Base-by-base conservation (phyloP, 23 red algal genomes). In the Agarophyton chilense region DNA sequence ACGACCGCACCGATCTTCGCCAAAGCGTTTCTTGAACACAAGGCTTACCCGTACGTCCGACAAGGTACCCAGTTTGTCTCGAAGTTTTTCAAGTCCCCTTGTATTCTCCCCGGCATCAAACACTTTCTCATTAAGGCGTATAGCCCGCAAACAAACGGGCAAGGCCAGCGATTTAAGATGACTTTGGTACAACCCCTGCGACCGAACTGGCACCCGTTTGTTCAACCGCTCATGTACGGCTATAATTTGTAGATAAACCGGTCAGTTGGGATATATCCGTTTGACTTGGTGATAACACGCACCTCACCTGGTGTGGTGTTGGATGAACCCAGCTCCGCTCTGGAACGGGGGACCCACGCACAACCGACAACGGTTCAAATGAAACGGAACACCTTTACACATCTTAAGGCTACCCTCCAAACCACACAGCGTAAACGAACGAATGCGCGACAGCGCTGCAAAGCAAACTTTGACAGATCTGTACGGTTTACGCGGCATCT, bases 121-220 rank as follows among this genome's bases (percentile, higher is more conserved):
- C 70, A 78, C 14, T 10, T 64, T 3, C 24, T 45, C 42, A 79
- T 47, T 21, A 77, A 11, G 39, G 66, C 82, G 9, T 87, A 53
- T 38, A 63, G 74, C 21, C 63, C 82, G 2, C 82, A 87, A 25
- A 90, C 86, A 33, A 90, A 90, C 39, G 52, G 86, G 2, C 71
- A 78, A 41, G 55, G 25, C 22, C 72, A 90, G 49, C 64, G 72
- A 55, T 79, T 79, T 50, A 90, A 90, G 43, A 32, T 25, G 5
- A 63, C 70, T 10, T 17, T 90, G 19, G 43, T 90, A 32, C 28
- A 70, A 21, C 44, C 55, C 2, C 50, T 90, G 24, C 72, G 64
- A 25, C 86, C 24, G 11, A 55, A 41, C 45, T 90, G 86, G 45
- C 36, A 90, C 53, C 52, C 54, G 29, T 63, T 66, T 32, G 45